Evolutionary conservation across 768 basidiomycete species (phyloP).

Genomic region (Pleurotus giganteus): DNA sequence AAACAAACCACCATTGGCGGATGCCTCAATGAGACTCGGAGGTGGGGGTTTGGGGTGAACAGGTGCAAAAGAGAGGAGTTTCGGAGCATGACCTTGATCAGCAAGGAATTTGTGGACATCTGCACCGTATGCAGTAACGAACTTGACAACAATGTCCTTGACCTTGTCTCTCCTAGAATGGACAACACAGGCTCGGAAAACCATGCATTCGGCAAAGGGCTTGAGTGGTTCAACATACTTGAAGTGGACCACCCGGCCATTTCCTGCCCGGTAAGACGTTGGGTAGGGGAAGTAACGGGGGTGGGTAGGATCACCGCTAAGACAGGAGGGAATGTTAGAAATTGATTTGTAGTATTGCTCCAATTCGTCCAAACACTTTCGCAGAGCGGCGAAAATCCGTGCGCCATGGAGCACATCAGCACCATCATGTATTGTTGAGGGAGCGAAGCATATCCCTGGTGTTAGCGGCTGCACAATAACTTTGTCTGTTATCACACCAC

Average conservation of each 20-base stretch:
- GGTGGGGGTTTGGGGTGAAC: conserved; percentile 9
- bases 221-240: conserved; percentile 21
- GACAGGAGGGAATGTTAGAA: conserved; percentile 3
- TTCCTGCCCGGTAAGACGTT: not conserved
- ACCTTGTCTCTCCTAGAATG: not conserved
- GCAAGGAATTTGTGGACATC: conserved; percentile 32
- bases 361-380: conserved; percentile 10
- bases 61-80: conserved; percentile 27
- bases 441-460: conserved; percentile 29
- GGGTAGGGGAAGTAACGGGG: conserved; percentile 19
- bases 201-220: conserved; percentile 16
- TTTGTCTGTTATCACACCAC: conserved; percentile 24
- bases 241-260: conserved; percentile 13
- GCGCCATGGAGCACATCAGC: conserved; percentile 11
- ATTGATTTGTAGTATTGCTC: conserved; percentile 17
- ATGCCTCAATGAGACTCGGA: not conserved
- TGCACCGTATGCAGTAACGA: conserved; percentile 29
- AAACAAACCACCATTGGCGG: conserved; percentile 13
- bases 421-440: conserved; percentile 16
- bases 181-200: conserved; percentile 18
- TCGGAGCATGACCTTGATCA: conserved; percentile 21
- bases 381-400: conserved; percentile 19
- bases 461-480: conserved; percentile 32
- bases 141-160: conserved; percentile 32
- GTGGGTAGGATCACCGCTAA: not conserved